Conservation (phyloP, 495 filamentous ascomycete species). For the Amphirosellinia nigrospora region DNA sequence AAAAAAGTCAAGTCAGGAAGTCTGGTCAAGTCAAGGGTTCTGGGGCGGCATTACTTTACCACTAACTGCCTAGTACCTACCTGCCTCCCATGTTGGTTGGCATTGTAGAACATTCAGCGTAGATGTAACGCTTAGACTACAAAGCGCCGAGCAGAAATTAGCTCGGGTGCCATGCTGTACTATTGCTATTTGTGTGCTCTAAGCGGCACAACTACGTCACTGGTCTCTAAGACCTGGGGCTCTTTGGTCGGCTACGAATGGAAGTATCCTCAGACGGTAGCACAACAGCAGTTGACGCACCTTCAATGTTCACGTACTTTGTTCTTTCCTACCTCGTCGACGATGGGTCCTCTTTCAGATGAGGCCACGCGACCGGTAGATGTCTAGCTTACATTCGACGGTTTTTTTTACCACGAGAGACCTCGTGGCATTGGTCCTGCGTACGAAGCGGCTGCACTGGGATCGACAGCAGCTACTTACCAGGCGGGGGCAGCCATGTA, state of each 20-base stretch:
- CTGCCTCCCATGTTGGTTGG: slow-evolving; percentile 20
- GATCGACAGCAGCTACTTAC: slow-evolving; percentile 21
- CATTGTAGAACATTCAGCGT: slow-evolving; percentile 11
- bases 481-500: neutral
- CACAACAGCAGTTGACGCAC: neutral
- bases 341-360: neutral
- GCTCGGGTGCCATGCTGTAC: neutral
- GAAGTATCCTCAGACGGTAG: neutral
- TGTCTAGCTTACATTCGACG: neutral
- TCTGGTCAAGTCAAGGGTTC: too few relatives aligned
- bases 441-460: neutral
- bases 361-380: neutral
- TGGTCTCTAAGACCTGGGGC: neutral
- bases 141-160: slow-evolving; percentile 18
- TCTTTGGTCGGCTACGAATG: neutral
- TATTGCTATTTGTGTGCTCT: slow-evolving; percentile 23
- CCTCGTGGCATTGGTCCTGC: slow-evolving; percentile 8
- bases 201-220: slow-evolving; percentile 31
- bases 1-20: too few relatives aligned
- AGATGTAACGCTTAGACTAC: neutral
- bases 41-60: slow-evolving; percentile 16
- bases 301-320: neutral
- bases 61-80: too few relatives aligned
- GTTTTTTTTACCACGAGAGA: neutral
- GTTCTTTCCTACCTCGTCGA: neutral